Conservation (phyloP, 2,329 filamentous ascomycete species). For the Fusarium poae region DNA sequence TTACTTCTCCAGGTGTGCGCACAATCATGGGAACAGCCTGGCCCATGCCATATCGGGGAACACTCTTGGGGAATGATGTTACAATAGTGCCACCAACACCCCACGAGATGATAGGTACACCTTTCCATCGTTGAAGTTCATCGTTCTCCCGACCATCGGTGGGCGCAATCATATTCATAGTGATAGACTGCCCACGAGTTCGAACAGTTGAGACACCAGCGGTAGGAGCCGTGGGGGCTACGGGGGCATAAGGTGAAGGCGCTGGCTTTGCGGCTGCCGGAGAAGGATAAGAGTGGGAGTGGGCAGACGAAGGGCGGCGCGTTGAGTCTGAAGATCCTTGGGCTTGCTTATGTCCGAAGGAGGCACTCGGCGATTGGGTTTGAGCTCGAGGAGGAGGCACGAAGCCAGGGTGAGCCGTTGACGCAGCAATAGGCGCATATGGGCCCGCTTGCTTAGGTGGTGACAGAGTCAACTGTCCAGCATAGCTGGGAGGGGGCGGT, state of each 20-base stretch:
- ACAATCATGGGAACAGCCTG: slow-evolving; percentile 81
- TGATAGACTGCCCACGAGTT: slow-evolving; percentile 66
- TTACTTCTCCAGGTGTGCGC: slow-evolving; percentile 84
- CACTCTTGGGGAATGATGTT: slow-evolving; percentile 88
- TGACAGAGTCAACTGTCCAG: slow-evolving; percentile 62
- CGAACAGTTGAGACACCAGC: slow-evolving; percentile 50
- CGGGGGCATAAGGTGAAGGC: slow-evolving; percentile 49
- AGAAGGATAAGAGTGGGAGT: slow-evolving; percentile 59
- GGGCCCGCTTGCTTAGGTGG: slow-evolving; percentile 67
- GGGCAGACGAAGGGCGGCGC: slow-evolving; percentile 67
- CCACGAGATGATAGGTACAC: slow-evolving; percentile 87
- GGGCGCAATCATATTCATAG: slow-evolving; percentile 70
- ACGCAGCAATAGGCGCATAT: slow-evolving; percentile 61
- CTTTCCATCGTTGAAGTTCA: slow-evolving; percentile 89
- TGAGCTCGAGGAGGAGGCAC: slow-evolving; percentile 70
- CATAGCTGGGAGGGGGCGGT: slow-evolving; percentile 61
- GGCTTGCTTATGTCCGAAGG: slow-evolving; percentile 56
- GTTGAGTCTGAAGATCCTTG: slow-evolving; percentile 57
- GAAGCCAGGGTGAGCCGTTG: slow-evolving; percentile 57
- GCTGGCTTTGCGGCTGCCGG: slow-evolving; percentile 49
- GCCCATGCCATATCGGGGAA: slow-evolving; percentile 86
- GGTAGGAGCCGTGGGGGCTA: slow-evolving; percentile 17
- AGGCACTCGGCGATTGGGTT: slow-evolving; percentile 71
- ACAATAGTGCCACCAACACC: slow-evolving; percentile 86
- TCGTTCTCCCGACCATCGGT: slow-evolving; percentile 78